A percentile compares a stretch with the other conserved stretches of the same genome.
phyloP scores from a whole-genome alignment of 106 monocot genomes.

The Chionographis japonica region DNA sequence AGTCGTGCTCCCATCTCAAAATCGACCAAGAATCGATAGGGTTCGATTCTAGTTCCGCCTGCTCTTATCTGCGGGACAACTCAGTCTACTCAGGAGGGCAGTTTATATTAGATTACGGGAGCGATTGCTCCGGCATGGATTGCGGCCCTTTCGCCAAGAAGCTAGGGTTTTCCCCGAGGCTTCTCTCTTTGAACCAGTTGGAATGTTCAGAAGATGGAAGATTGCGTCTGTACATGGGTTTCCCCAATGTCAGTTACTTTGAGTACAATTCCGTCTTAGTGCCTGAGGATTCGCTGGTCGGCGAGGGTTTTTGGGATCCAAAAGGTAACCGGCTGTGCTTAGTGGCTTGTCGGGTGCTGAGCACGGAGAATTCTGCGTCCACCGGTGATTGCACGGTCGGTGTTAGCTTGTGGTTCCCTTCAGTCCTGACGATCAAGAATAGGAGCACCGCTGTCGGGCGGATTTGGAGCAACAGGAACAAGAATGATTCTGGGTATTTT shows the following conservation, averaged over 20 bases:
- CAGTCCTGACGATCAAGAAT: constrained; percentile 25
- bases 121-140: constrained; percentile 2
- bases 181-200: constrained; percentile 11
- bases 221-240: constrained; percentile 16
- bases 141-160: constrained; percentile 6
- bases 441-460: constrained; percentile 24
- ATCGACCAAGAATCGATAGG: constrained; percentile 1
- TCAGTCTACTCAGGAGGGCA: neutral
- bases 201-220: constrained; percentile 14
- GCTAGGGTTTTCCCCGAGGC: constrained; percentile 1
- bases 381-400: constrained; percentile 50
- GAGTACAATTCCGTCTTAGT: neutral
- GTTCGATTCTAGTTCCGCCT: neutral
- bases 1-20: constrained; percentile 16
- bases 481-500: constrained; percentile 21
- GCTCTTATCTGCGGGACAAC: constrained; percentile 5
- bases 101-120: constrained; percentile 8
- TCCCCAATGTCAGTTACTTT: constrained; percentile 10
- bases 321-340: constrained; percentile 33
- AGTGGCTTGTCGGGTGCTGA: constrained; percentile 27
- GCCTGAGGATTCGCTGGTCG: constrained; percentile 34
- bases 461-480: constrained; percentile 34
- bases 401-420: constrained; percentile 46
- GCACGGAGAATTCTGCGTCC: neutral
- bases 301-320: constrained; percentile 57